phyloP scores from a whole-genome alignment of 805 yeast genomes.

The Millerozyma acaciae region DNA sequence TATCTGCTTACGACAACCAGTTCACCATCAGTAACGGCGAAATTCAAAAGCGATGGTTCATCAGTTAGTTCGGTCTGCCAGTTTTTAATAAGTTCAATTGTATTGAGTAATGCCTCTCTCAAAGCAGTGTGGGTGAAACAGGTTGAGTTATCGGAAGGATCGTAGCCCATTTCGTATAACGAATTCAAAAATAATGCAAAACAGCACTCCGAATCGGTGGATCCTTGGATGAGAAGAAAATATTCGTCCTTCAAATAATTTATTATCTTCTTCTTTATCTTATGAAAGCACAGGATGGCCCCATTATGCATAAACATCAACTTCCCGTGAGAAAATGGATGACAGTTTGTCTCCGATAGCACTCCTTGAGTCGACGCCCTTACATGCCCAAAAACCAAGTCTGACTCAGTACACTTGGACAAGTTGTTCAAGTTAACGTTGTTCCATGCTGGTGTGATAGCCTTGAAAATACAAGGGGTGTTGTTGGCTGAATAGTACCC shows the following conservation, averaged over 20 bases:
- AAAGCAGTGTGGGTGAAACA: slow-evolving; percentile 51
- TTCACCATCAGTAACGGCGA: slow-evolving; percentile 93
- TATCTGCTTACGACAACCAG: slow-evolving; percentile 84
- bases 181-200: slow-evolving; percentile 86
- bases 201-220: slow-evolving; percentile 94
- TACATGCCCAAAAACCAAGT: slow-evolving; percentile 89
- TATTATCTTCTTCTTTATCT: slow-evolving; percentile 69
- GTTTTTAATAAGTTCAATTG: slow-evolving; percentile 69
- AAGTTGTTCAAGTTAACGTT: slow-evolving; percentile 82
- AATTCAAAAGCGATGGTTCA: slow-evolving; percentile 79
- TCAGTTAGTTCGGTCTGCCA: slow-evolving; percentile 68
- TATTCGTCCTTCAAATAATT: slow-evolving; percentile 75
- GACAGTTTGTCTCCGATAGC: slow-evolving; percentile 92
- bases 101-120: slow-evolving; percentile 64
- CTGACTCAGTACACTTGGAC: slow-evolving; percentile 82
- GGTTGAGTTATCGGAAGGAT: slow-evolving; percentile 45
- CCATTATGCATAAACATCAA: slow-evolving; percentile 98
- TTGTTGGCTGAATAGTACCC: slow-evolving; percentile 68
- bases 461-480: slow-evolving; percentile 89
- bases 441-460: slow-evolving; percentile 98
- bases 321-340: slow-evolving; percentile 85
- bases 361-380: slow-evolving; percentile 96
- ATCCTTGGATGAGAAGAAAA: slow-evolving; percentile 80
- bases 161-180: slow-evolving; percentile 67
- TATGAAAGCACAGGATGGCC: slow-evolving; percentile 67